Evolutionary conservation across 371 early-diverging fungal species (phyloP).

Genomic region (Mucor irregularis): DNA sequence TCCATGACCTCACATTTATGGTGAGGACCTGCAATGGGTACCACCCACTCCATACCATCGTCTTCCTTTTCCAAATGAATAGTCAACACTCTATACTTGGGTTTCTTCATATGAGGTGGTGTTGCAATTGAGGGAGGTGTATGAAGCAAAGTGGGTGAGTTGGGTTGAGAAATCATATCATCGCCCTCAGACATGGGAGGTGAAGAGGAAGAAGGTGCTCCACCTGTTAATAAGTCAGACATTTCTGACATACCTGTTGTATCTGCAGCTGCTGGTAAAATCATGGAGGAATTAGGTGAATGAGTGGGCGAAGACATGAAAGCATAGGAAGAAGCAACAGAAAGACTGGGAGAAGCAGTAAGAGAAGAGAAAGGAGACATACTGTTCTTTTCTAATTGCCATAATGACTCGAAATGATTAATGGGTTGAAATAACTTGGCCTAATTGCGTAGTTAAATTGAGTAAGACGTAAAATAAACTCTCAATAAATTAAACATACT

Average conservation of each 20-base stretch:
- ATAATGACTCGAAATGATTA: constrained; percentile 46
- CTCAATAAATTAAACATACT: constrained; percentile 11
- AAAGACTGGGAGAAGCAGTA: constrained; percentile 52
- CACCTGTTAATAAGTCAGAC: constrained; percentile 30
- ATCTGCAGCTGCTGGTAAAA: constrained; percentile 38
- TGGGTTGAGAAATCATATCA: constrained; percentile 25
- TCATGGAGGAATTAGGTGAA: constrained; percentile 51
- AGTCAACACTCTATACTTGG: constrained; percentile 46
- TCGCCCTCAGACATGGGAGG: constrained; percentile 36
- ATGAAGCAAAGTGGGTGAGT: constrained; percentile 34
- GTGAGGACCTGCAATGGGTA: constrained; percentile 23
- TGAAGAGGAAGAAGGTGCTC: constrained; percentile 34
- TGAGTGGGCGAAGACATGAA: constrained; percentile 49
- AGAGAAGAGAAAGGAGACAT: constrained; percentile 51
- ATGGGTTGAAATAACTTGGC: constrained; percentile 53
- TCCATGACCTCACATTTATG: constrained; percentile 36
- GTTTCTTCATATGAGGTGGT: constrained; percentile 25
- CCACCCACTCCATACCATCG: constrained; percentile 25
- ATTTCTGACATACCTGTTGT: constrained; percentile 33
- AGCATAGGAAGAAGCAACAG: constrained; percentile 58
- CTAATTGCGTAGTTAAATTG: too few species aligned
- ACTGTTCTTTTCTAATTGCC: constrained; percentile 51
- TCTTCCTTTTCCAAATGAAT: constrained; percentile 53
- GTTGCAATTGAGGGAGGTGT: constrained; percentile 36
- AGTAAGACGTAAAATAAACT: background rate